phyloP scores from a whole-genome alignment of 495 filamentous ascomycete genomes.

The Talaromyces ruber region DNA sequence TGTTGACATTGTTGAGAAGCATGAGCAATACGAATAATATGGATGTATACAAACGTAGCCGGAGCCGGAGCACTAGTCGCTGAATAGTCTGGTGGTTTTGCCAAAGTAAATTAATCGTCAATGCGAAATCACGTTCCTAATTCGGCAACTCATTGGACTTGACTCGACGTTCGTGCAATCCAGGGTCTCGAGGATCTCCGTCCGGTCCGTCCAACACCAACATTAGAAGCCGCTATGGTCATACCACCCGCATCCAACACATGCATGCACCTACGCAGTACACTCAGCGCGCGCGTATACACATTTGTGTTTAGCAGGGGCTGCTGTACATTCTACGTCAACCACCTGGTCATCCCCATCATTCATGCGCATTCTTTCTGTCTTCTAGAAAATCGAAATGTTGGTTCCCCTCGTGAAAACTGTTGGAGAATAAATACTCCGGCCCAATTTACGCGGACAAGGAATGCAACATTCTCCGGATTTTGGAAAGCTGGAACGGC shows the following conservation, averaged over 20 bases:
- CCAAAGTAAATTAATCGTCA: neutral
- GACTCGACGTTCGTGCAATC: neutral
- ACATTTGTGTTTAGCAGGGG: neutral
- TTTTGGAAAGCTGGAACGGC: neutral
- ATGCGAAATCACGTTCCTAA: neutral
- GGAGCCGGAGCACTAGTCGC: neutral
- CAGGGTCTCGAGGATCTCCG: neutral
- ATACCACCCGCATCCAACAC: neutral
- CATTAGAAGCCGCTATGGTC: neutral
- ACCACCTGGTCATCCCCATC: neutral
- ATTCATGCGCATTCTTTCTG: neutral
- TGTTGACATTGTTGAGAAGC: neutral
- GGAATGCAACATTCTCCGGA: neutral
- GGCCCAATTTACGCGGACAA: neutral
- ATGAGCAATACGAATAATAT: neutral
- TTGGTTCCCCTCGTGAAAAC: neutral
- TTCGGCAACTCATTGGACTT: neutral
- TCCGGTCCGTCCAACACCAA: neutral
- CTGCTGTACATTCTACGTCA: neutral
- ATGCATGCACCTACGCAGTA: neutral
- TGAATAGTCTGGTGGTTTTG: neutral
- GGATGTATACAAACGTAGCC: too few relatives aligned
- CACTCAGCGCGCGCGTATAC: neutral
- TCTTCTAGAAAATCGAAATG: neutral
- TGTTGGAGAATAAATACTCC: neutral